Base-by-base conservation (phyloP, 2,329 filamentous ascomycete genomes). In the Colletotrichum sp. region DNA sequence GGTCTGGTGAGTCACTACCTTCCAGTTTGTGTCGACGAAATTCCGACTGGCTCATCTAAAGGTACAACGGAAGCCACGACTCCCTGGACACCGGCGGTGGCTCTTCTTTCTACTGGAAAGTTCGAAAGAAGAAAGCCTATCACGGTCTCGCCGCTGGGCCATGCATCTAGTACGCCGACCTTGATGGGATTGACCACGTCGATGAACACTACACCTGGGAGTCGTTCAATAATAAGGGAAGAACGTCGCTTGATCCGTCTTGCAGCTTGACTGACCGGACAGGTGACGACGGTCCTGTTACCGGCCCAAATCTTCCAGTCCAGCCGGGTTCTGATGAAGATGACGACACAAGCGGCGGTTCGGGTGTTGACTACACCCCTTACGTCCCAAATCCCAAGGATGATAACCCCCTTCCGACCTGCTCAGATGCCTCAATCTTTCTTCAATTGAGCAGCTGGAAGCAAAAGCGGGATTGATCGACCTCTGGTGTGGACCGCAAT, bases 131-230 rank as follows among this genome's bases (percentile, higher is more conserved):
- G 3, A 30, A 28, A 3, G 15, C 57, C 9, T 63, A 36, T 34
- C 3, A 21, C n/a, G 60, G 60, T 15, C 28, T 32, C 26, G 60
- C 12, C n/a, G 6, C 28, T 21, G 80, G 80, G 5, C 32, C 75
- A 3, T 80, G 79, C 71, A 65, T 69, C 60, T 65, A 78, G 34
- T 82, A 78, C 57, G 77, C 80, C 3, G 79, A 83, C 65, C 78
- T 83, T 16, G 79, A 79, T 60, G 81, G 82, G 44, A 77, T 79
- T 57, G 79, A 6, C 39, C 39, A 44, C 39, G 39, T 3, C 1
- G 39, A n/a, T 12, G 9, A 44, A 3, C 18, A 44, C 39, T 44
- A 12, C 18, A n/a, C 2, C 18, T 44, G 4, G 39, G 9, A 44
- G 5, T 44, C 39, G 39, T 44, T 44, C 39, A 44, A 44, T n/a